Conservation (phyloP, 306 rosid genomes). For the Pueraria montana region DNA sequence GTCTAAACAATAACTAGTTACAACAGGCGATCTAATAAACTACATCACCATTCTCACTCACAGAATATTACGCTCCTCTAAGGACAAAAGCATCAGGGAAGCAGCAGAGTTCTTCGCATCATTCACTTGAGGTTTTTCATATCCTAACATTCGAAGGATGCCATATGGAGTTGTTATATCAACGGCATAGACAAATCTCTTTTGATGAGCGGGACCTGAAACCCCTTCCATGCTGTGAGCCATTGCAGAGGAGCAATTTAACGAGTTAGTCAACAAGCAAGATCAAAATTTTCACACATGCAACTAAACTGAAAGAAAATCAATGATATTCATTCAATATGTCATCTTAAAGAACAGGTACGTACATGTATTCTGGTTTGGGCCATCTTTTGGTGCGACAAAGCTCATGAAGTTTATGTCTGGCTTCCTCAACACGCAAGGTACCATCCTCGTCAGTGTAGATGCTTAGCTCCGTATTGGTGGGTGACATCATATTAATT, state of each 20-base stretch:
- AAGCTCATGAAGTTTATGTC: constrained; percentile 65
- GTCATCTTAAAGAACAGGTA: not conserved
- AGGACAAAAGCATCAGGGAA: constrained; percentile 64
- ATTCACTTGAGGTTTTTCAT: constrained; percentile 52
- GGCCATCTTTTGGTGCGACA: constrained; percentile 73
- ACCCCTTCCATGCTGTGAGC: constrained; percentile 63
- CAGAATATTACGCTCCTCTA: constrained; percentile 55
- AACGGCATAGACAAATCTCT: constrained; percentile 59
- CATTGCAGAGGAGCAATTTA: not conserved
- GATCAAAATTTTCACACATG: not conserved
- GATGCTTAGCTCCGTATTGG: not conserved
- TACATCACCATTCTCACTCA: constrained; percentile 32
- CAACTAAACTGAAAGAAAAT: constrained; percentile 29
- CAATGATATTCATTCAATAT: not conserved
- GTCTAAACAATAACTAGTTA: not conserved
- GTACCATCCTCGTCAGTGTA: constrained; percentile 43
- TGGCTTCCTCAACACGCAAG: constrained; percentile 66
- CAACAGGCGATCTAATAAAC: too few species aligned
- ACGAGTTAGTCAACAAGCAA: not conserved
- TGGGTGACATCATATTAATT: not conserved
- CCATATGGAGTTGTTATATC: constrained; percentile 50
- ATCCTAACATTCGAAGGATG: constrained; percentile 44
- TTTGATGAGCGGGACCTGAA: constrained; percentile 66
- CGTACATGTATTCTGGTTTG: constrained; percentile 46
- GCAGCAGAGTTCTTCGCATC: constrained; percentile 83